These are phyloP conservation scores for Ceratobasidium sp. DNA, from an alignment of 1,284 basidiomycete species.

Conservation along the genomic window DNA sequence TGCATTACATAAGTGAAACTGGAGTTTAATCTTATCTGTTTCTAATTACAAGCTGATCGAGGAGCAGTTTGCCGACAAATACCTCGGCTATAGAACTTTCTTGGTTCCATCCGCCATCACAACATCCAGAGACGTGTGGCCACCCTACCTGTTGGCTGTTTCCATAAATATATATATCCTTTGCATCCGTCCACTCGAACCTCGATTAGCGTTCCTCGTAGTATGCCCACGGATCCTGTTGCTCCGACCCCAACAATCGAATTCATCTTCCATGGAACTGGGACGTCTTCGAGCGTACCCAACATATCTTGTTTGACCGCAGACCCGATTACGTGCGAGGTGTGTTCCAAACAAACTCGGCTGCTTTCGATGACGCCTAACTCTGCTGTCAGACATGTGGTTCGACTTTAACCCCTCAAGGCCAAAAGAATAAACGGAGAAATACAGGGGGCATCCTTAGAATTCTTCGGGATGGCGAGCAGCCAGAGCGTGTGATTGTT, in stretches of 20 bases:
- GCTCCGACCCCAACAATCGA: slow-evolving; percentile 57
- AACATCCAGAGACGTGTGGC: neutral
- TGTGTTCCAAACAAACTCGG: neutral
- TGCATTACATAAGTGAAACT: neutral
- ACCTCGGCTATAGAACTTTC: neutral
- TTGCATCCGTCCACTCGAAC: neutral
- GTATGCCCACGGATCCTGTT: slow-evolving; percentile 12
- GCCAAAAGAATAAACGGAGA: slow-evolving; percentile 79
- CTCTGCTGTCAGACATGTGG: slow-evolving; percentile 66
- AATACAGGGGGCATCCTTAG: slow-evolving; percentile 80
- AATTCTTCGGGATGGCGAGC: slow-evolving; percentile 61
- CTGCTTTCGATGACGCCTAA: neutral
- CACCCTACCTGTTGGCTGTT: neutral
- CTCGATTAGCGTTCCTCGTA: neutral
- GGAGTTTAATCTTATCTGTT: neutral
- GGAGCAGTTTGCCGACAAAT: neutral
- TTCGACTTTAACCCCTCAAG: slow-evolving; percentile 73
- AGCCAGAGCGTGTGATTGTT: slow-evolving; percentile 64
- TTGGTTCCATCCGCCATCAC: neutral
- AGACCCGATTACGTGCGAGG: slow-evolving; percentile 37
- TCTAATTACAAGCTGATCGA: neutral
- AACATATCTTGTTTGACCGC: slow-evolving; percentile 33
- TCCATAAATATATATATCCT: neutral
- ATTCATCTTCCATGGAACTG: slow-evolving; percentile 80
- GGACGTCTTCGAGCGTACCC: slow-evolving; percentile 67